Evolutionary conservation across 176 grass and related monocot species (phyloP), one percentile per base, ranked within the genome.

Genomic region (Carex parvula): DNA sequence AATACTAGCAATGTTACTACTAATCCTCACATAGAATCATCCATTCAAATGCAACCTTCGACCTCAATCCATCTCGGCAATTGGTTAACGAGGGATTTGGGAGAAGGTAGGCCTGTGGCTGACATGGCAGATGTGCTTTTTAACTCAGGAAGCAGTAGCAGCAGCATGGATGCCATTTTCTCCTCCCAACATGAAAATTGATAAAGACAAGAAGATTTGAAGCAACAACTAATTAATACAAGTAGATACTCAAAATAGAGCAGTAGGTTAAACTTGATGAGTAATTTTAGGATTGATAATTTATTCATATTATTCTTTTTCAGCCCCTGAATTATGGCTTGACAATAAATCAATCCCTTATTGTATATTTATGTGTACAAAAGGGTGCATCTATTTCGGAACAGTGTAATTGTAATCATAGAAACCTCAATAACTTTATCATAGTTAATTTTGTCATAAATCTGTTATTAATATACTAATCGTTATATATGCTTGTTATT

Each of bases 81-180:
- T 9, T 89, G 65, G 70, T 53, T 90, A 11, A 17, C 57, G 6
- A 72, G 60, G 50, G 80, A 65, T 66, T 83, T 67, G 6, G 39
- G 22, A 17, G 80, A 83, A 18, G 22, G 61, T 26, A 83, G 80
- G 16, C 85, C 87, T 0, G 87, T 87, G 46, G n/a, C 82, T 71
- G 96, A 95, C 66, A 84, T 98, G 24, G 89, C 88, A 0, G 86
- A 95, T 59, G 88, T 64, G 76, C 91, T 95, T 87, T 93, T 95
- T 86, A 95, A 95, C 56, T 88, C 91, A 16, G 80, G 86, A 35
- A 84, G 88, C 70, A 89, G 89, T 66, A 71, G 89, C 7, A 89
- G 91, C 17, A 91, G 88, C 91, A 99, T 95, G 86, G 91, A 95
- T 29, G 75, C 42, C 57, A 85, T 99, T 54, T 99, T 99, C n/a